Evolutionary conservation across 2,329 filamentous ascomycete species (phyloP), one percentile per base, ranked within the genome.

Genomic region (Ceratocystis destructans): DNA sequence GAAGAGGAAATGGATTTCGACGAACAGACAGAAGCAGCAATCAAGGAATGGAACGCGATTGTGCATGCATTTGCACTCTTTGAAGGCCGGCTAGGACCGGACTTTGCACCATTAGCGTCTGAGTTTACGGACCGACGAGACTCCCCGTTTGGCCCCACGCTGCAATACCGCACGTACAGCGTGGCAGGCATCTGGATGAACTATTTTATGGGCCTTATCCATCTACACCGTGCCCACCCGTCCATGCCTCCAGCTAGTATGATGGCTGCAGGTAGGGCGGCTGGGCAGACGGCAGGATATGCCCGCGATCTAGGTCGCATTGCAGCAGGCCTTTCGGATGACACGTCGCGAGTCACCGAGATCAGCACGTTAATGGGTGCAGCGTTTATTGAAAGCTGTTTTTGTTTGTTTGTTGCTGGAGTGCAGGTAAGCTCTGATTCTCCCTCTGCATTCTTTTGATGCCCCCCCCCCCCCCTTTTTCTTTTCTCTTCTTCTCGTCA

Each of bases 181-280:
- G 88, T 97, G 69, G 89, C 89, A 2, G 87, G 89, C 44, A 80
- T 96, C 25, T 96, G 91, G 90, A 85, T 89, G 72, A 87, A 92
- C 70, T 92, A 89, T 74, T 88, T 96, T 75, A 89, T 93, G 79
- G 87, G 87, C 0, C 81, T 90, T 61, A 93, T 97, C 67, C 82
- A 92, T 65, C 81, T 94, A n/a, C 80, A 93, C 68, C 83, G 94
- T 44, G 81, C 86, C 0, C 92, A 96, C 70, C 94, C 94, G 0
- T 83, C 83, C 28, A 96, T 96, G 91, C 93, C 92, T 0, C 90
- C 93, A 0, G 86, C 92, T 7, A 88, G 91, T 45, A 91, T 96
- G 84, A 83, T 91, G 71, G 91, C 94, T 2, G 90, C 90, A 0
- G 88, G 87, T 6, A 81, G 95, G 69, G 85, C 88, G 8, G 90